Conservation (phyloP, 2,329 filamentous ascomycete genomes). For the Annulohypoxylon truncatum region DNA sequence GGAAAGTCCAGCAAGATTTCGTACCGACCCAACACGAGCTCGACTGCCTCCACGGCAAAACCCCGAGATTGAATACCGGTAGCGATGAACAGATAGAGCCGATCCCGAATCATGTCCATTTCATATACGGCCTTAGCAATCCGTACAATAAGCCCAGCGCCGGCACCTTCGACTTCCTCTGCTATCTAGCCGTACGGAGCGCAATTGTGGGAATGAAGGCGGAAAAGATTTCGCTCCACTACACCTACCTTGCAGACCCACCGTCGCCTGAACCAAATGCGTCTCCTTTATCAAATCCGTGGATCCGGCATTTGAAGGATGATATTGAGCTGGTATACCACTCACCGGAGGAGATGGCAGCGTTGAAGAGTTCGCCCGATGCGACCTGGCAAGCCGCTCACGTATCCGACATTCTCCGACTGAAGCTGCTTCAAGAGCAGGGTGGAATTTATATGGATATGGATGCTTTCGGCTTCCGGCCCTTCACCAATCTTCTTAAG, state of each 20-base stretch:
- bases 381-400: constrained; percentile 50
- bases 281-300: constrained; percentile 51
- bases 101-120: constrained; percentile 55
- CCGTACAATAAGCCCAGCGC: constrained; percentile 47
- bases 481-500: constrained; percentile 48
- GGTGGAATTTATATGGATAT: constrained; percentile 54
- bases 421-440: constrained; percentile 51
- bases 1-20: constrained; percentile 50
- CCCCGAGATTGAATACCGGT: constrained; percentile 25
- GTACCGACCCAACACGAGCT: constrained; percentile 49
- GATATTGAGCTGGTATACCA: constrained; percentile 53
- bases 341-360: constrained; percentile 47
- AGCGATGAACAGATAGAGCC: constrained; percentile 38
- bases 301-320: constrained; percentile 51
- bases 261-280: constrained; percentile 49
- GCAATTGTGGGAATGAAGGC: constrained; percentile 53
- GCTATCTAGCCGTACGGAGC: constrained; percentile 54
- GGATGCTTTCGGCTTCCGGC: constrained; percentile 52
- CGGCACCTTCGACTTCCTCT: constrained; percentile 53
- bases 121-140: constrained; percentile 54
- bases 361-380: constrained; percentile 46
- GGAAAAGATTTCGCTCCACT: constrained; percentile 53
- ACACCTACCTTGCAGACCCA: constrained; percentile 53
- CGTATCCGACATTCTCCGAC: constrained; percentile 52
- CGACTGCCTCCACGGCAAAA: constrained; percentile 49